Evolutionary conservation across 305 asterid genomes (phyloP), one percentile per base, ranked within the genome.

Genomic region (Fraxinus xanthoxyloides): DNA sequence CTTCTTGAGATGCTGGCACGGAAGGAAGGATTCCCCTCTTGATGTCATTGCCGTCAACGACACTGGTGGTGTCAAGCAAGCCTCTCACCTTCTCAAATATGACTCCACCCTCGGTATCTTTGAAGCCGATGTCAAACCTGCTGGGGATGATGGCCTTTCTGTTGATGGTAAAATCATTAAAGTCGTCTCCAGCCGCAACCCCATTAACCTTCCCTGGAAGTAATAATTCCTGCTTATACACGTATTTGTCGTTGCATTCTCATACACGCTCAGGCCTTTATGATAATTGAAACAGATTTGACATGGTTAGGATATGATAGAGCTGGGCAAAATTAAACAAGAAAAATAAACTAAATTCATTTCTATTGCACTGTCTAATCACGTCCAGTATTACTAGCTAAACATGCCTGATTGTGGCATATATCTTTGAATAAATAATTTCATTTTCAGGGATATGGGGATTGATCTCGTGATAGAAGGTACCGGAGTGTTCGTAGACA

Each of bases 1-100:
- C 88, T 95, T 95, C 89, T 81, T 95, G 91, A 87, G 98, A 86
- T 95, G 98, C 65, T 93, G 98, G 98, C 97, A 95, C 67, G 98
- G 98, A 5, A 90, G 98, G 74, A 95, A 95, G 78, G 98, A 93
- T 88, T 93, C 98, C 28, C 97, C 95, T 3, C 94, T 93, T 17
- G 98, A 95, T 31, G 90, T 93, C 38, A 87, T 95, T 26, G 97
- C 90, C 86, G 85, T 95, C 74, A 95, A 95, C 84, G 98, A 95
- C 92, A 90, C 94, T 13, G 98, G 98, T 0, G 98, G 98, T 51
- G 94, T 95, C 19, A 95, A 92, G 81, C 98, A 95, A 82, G 98
- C 98, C 63, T 90, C 98, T 77, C 98, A 95, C 92, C 98, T 95
- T 81, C 95, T 95, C 87, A 95, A 95, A 69, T 95, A 95, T 79